Base-by-base conservation (phyloP, 345 rosid species). In the Eucalyptus lansdowneana region DNA sequence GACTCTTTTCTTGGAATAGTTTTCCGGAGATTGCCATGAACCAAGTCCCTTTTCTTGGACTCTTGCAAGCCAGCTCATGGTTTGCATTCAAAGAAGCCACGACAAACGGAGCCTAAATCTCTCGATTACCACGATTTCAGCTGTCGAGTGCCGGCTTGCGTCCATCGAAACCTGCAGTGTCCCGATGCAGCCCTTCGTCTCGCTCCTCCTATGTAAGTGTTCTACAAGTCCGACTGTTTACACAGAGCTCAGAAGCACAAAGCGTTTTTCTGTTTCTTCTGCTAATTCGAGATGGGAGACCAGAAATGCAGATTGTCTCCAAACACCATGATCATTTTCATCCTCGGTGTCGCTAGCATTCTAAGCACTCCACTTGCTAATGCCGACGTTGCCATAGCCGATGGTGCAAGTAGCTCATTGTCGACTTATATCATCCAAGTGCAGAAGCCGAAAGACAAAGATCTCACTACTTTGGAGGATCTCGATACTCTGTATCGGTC, bases 341-440 rank as follows among this genome's bases (percentile, higher is more conserved):
- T 69, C 31, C 42, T 69, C 11, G 24, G 80, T 69, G 4, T 69
- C 13, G 4, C 42, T 16, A 8, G 80, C 80, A 69, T 69, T 69
- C 80, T 69, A 31, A 69, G 42, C 42, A 69, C 22, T 69, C 22
- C 22, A 16, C 1, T 31, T 69, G 80, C 80, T 31, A 69, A 69
- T 16, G 80, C 76, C 1, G 76, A 14, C 9, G 34, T n/a, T 14
- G 76, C 40, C 6, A 2, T 15, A 67, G 40, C 42, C 4, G 24
- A 69, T 31, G 58, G 25, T 19, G 11, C 42, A 69, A 69, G 80
- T 5, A 69, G 80, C 42, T 31, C 42, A 34, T 69, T 58, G 44
- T 42, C 90, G 9, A 94, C 93, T 62, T 93, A 94, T 91, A 93
- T 92, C 88, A 90, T 92, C 88, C 93, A 89, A 69, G 93, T 94